A percentile compares a stretch with the other conserved stretches of the same genome.
Conservation (phyloP, 2,329 filamentous ascomycete species). For the Thelonectria blattea region DNA sequence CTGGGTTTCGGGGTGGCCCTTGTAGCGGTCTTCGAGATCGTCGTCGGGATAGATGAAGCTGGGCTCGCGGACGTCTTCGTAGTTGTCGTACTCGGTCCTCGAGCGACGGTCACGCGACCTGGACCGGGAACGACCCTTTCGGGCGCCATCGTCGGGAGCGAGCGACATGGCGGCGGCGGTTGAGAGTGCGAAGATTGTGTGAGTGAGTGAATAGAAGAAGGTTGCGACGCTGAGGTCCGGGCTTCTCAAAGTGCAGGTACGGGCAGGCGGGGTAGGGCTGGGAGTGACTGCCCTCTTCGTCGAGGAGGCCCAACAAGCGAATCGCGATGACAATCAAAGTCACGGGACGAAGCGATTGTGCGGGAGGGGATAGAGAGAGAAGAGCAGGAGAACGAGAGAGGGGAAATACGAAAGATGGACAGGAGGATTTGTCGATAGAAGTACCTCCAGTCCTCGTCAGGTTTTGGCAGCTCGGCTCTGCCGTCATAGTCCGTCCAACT, state of each 20-base stretch:
- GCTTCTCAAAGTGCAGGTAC: neutral
- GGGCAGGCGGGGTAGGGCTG: constrained; percentile 3
- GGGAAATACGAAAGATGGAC: neutral
- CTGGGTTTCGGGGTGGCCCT: constrained; percentile 41
- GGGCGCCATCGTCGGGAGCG: constrained; percentile 52
- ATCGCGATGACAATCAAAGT: neutral
- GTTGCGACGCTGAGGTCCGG: neutral
- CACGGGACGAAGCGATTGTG: neutral
- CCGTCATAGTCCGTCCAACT: constrained; percentile 2
- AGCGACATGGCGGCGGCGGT: constrained; percentile 54
- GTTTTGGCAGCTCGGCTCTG: neutral
- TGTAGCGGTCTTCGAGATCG: constrained; percentile 47
- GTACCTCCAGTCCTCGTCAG: neutral
- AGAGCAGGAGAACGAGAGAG: neutral
- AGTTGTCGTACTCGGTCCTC: constrained; percentile 41
- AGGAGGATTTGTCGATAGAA: neutral
- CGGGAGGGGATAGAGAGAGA: neutral
- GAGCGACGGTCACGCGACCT: constrained; percentile 46
- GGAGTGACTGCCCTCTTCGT: neutral
- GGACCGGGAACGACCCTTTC: constrained; percentile 57
- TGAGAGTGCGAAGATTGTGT: neutral
- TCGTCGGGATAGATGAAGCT: constrained; percentile 51
- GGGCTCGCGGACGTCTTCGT: constrained; percentile 50
- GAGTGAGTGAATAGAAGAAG: neutral
- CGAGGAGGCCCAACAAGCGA: neutral